These are phyloP conservation scores for Psophocarpus tetragonolobus DNA, from an alignment of 306 rosid genomes.

Conservation along the genomic window DNA sequence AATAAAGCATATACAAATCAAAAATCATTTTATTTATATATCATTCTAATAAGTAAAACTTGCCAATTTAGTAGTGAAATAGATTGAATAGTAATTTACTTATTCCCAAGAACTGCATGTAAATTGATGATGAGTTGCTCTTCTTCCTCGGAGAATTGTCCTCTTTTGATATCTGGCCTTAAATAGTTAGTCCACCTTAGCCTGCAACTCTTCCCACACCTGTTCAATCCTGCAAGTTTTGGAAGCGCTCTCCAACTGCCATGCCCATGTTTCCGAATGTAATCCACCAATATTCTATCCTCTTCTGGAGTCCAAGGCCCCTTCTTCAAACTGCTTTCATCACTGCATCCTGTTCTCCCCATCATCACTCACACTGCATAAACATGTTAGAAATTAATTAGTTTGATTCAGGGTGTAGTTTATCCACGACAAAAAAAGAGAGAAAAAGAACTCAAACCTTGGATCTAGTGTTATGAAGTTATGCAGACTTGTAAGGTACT, in stretches of 20 bases:
- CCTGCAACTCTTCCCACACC: slow-evolving; percentile 85
- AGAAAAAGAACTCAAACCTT: slow-evolving; percentile 31
- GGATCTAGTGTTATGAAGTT: slow-evolving; percentile 8
- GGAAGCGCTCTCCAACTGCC: slow-evolving; percentile 89
- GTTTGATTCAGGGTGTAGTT: background rate
- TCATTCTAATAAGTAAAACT: background rate
- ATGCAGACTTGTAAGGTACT: background rate
- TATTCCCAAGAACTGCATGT: slow-evolving; percentile 73
- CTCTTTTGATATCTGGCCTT: slow-evolving; percentile 81
- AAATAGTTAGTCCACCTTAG: slow-evolving; percentile 81
- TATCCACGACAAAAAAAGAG: background rate
- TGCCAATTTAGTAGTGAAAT: background rate
- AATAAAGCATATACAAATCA: background rate
- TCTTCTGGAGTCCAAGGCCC: slow-evolving; percentile 61
- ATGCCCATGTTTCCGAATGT: slow-evolving; percentile 62
- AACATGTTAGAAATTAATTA: background rate
- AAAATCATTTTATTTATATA: background rate
- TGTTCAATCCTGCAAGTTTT: slow-evolving; percentile 72
- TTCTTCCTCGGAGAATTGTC: slow-evolving; percentile 64
- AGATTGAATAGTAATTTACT: slow-evolving; percentile 41
- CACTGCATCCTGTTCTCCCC: slow-evolving; percentile 40
- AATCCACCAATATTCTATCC: slow-evolving; percentile 39
- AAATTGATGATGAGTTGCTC: slow-evolving; percentile 62
- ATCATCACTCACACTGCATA: slow-evolving; percentile 36
- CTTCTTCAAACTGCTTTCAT: slow-evolving; percentile 49